These are phyloP conservation scores for Inonotus obliquus DNA, from an alignment of 1,284 basidiomycete species.

Conservation along the genomic window DNA sequence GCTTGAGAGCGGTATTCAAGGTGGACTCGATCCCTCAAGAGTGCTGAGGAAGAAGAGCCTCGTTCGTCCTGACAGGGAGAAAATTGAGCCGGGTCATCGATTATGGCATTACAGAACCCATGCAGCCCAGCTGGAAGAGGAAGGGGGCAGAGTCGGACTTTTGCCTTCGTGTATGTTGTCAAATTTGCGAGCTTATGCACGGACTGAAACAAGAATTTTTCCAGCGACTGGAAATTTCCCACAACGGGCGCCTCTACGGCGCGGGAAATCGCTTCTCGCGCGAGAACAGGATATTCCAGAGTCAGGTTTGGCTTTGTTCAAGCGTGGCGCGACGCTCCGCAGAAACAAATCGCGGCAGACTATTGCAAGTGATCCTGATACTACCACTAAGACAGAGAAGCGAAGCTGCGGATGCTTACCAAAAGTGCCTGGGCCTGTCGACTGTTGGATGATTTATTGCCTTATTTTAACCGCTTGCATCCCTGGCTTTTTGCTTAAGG, in stretches of 20 bases:
- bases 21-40: conserved; percentile 31
- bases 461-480: conserved; percentile 83
- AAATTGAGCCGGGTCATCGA: conserved; percentile 92
- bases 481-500: conserved; percentile 66
- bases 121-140: conserved; percentile 76
- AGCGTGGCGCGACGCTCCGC: conserved; percentile 72
- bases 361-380: conserved; percentile 31
- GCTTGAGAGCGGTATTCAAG: conserved; percentile 44
- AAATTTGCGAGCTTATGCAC: conserved; percentile 13
- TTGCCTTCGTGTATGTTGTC: conserved; percentile 70
- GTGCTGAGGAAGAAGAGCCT: conserved; percentile 87
- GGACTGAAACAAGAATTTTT: conserved; percentile 9
- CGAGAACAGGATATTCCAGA: conserved; percentile 86
- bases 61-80: conserved; percentile 91
- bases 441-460: conserved; percentile 96
- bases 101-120: conserved; percentile 95
- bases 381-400: conserved; percentile 33
- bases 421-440: conserved; percentile 82
- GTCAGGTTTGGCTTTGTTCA: conserved; percentile 84
- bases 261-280: conserved; percentile 84
- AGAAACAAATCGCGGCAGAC: conserved; percentile 56
- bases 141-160: conserved; percentile 60
- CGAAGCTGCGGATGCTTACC: conserved; percentile 44
- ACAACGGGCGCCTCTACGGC: conserved; percentile 56
- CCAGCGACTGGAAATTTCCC: conserved; percentile 83